phyloP scores from a whole-genome alignment of 2,329 filamentous ascomycete genomes.

The Plectosphaerella cucumerina region DNA sequence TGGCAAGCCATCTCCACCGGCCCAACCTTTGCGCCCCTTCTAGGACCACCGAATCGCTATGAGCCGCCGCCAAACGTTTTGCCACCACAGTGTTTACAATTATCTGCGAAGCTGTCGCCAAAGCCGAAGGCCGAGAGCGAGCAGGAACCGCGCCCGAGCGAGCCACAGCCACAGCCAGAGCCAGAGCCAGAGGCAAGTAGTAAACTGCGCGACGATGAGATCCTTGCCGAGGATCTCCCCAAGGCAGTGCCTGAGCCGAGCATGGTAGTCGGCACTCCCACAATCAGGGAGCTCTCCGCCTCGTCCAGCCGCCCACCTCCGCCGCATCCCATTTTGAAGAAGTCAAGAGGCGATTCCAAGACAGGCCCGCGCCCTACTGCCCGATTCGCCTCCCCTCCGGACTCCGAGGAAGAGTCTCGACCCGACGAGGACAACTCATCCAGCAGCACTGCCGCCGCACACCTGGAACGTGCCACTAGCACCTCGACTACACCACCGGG shows the following conservation, averaged over 20 bases:
- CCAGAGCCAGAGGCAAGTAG: too few species aligned
- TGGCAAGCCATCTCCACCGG: conserved; percentile 56
- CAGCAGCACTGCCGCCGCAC: conserved; percentile 30
- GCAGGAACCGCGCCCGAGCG: too few species aligned
- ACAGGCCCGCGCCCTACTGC: conserved; percentile 54
- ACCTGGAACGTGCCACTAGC: conserved; percentile 20
- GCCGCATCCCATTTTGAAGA: conserved; percentile 57
- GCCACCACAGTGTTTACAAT: neutral
- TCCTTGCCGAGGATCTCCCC: neutral
- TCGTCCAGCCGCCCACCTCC: conserved; percentile 44
- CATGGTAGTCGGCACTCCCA: conserved; percentile 8
- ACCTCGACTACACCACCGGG: conserved; percentile 17
- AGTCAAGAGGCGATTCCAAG: conserved; percentile 48
- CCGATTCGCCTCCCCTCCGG: conserved; percentile 53
- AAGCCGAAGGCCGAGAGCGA: neutral
- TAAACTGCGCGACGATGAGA: neutral
- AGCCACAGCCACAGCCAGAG: too few species aligned
- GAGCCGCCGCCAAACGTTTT: conserved; percentile 30
- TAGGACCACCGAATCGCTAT: conserved; percentile 48
- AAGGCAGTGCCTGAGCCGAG: neutral
- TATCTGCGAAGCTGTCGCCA: neutral
- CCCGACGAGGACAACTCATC: conserved; percentile 32
- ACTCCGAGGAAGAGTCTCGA: conserved; percentile 37
- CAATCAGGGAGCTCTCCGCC: conserved; percentile 22
- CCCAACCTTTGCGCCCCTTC: conserved; percentile 52